These are phyloP conservation scores for Anacardium occidentale DNA, from an alignment of 345 rosid genomes.

Conservation along the genomic window DNA sequence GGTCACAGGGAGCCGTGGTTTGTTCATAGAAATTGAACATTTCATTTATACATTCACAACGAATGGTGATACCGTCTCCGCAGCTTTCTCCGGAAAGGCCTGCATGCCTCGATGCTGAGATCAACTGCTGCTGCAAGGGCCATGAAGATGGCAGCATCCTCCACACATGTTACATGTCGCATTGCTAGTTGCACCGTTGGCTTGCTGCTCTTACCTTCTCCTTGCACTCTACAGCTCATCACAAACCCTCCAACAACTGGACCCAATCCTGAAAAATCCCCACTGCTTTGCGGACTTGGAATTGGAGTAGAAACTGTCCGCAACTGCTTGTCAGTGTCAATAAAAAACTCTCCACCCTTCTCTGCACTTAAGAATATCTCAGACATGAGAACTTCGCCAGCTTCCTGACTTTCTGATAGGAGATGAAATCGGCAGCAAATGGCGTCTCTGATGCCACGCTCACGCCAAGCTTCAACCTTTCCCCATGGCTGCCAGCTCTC, in stretches of 20 bases:
- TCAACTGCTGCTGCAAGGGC: conserved; percentile 94
- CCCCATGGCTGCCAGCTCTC: conserved; percentile 99
- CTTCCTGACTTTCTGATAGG: conserved; percentile 70
- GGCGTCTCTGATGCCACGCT: conserved; percentile 85
- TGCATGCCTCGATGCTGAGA: conserved; percentile 89
- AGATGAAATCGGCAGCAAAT: conserved; percentile 85
- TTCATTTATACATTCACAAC: conserved; percentile 30
- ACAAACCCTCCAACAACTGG: conserved; percentile 69
- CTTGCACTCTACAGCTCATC: conserved; percentile 90
- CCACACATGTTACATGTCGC: conserved; percentile 86
- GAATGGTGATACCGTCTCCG: conserved; percentile 65
- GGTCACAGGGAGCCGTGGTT: conserved; percentile 19
- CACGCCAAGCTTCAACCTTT: conserved; percentile 95
- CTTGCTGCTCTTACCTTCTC: conserved; percentile 87
- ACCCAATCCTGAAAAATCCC: conserved; percentile 76
- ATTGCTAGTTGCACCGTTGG: conserved; percentile 82
- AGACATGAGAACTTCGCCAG: conserved; percentile 77
- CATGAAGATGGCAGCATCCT: conserved; percentile 97
- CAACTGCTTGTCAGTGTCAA: conserved; percentile 77
- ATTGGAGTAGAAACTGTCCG: conserved; percentile 58
- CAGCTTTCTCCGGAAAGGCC: conserved; percentile 71
- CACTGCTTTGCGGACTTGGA: conserved; percentile 93
- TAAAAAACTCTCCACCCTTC: conserved; percentile 89
- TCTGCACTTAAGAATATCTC: conserved; percentile 81
- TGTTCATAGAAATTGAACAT: conserved; percentile 25